Conservation (phyloP, 1,139 yeast genomes). For the Saccharomyces hybrid region DNA sequence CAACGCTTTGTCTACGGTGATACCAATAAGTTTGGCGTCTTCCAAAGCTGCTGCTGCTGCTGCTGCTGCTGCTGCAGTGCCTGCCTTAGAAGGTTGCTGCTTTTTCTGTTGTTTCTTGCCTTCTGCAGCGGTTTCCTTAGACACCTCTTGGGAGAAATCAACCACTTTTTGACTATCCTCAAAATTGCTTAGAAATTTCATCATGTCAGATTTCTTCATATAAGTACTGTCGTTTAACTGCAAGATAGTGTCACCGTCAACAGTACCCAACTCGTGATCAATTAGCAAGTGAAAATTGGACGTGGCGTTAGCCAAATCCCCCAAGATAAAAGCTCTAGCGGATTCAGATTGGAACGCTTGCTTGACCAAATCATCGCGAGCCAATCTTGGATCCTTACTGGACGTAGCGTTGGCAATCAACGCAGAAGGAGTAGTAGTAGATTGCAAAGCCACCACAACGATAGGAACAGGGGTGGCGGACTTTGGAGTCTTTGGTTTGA, state of each 20-base stretch:
- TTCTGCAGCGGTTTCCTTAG: constrained; percentile 24
- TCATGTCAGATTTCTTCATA: constrained; percentile 45
- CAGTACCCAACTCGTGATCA: constrained; percentile 47
- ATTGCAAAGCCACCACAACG: constrained; percentile 66
- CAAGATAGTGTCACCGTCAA: constrained; percentile 37
- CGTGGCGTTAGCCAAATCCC: constrained; percentile 46
- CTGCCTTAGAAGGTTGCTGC: constrained; percentile 36
- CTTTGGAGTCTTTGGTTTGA: constrained; percentile 88
- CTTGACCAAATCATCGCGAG: constrained; percentile 69
- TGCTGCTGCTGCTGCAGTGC: not conserved
- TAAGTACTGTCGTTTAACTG: constrained; percentile 55
- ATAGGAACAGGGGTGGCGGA: constrained; percentile 76
- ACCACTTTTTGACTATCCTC: constrained; percentile 44
- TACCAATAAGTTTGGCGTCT: constrained; percentile 91
- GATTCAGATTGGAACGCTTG: constrained; percentile 52
- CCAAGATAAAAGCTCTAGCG: constrained; percentile 63
- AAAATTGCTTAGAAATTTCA: constrained; percentile 45
- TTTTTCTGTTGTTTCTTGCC: constrained; percentile 11
- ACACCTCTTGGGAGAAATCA: constrained; percentile 45
- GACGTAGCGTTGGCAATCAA: constrained; percentile 59
- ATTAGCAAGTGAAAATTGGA: constrained; percentile 60
- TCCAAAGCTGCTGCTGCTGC: constrained; percentile 41
- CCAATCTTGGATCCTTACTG: constrained; percentile 82
- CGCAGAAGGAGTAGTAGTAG: constrained; percentile 63
- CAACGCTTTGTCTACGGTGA: constrained; percentile 83